Conservation (phyloP, 176 grass and related monocot genomes). For the Musa beccarii region DNA sequence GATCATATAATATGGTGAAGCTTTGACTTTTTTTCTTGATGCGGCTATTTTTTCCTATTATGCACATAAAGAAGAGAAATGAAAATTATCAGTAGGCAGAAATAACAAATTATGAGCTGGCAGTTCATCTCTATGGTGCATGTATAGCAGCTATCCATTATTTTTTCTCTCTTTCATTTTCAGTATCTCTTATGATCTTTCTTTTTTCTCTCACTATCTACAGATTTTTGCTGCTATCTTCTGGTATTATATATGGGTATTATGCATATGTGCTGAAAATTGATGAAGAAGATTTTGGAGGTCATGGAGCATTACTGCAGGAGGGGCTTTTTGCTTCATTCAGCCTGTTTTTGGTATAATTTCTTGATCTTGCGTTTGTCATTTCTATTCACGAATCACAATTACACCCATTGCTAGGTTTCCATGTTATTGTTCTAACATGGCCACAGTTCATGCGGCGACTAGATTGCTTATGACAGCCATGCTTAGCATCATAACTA, state of each 20-base stretch:
- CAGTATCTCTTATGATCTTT: not conserved
- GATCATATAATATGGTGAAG: too few relatives aligned
- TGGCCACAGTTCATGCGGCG: too few relatives aligned
- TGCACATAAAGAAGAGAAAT: too few relatives aligned
- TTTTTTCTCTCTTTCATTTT: not conserved
- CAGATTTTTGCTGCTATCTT: conserved; percentile 76
- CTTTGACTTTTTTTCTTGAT: too few relatives aligned
- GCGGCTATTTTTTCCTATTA: too few relatives aligned
- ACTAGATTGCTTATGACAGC: not conserved
- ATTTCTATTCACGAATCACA: not conserved
- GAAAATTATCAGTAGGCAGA: too few relatives aligned
- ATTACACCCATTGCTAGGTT: too few relatives aligned
- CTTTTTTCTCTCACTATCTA: not conserved
- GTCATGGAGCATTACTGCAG: conserved; percentile 73
- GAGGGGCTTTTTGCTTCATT: conserved; percentile 94
- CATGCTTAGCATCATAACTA: not conserved
- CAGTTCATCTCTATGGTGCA: not conserved
- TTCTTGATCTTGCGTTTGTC: not conserved
- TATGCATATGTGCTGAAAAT: conserved; percentile 71
- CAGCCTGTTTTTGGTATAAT: conserved; percentile 84
- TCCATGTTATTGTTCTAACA: too few relatives aligned
- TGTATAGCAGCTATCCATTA: not conserved
- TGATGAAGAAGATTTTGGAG: conserved; percentile 90
- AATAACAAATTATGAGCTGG: too few relatives aligned
- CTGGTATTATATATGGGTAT: conserved; percentile 75